Percentiles rank a stretch among this genome's conserved stretches.
Conservation (phyloP, 2,329 filamentous ascomycete species). For the Ophiostoma sp. region DNA sequence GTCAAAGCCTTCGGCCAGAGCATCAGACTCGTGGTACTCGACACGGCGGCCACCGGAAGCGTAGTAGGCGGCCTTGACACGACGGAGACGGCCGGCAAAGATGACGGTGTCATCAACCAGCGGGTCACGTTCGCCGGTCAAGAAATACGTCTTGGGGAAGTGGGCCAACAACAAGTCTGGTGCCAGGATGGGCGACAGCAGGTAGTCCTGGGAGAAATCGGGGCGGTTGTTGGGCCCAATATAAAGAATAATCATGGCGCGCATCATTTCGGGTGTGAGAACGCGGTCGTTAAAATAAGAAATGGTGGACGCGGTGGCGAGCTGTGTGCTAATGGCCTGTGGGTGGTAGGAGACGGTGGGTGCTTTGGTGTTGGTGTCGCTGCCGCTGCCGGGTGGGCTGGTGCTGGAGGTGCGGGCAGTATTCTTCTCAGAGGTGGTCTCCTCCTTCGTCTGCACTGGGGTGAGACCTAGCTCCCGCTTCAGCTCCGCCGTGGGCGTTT, state of each 20-base stretch:
- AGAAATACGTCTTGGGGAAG: slow-evolving; percentile 93
- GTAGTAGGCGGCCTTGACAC: slow-evolving; percentile 65
- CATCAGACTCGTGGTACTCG: slow-evolving; percentile 49
- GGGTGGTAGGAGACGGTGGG: slow-evolving; percentile 51
- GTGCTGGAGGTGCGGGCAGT: neutral
- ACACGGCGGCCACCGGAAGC: slow-evolving; percentile 54
- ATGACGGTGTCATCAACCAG: slow-evolving; percentile 96
- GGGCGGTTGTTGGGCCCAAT: slow-evolving; percentile 91
- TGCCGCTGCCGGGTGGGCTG: neutral
- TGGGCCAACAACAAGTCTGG: slow-evolving; percentile 77
- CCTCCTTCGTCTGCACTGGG: neutral
- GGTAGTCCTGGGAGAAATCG: slow-evolving; percentile 87
- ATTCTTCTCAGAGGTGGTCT: too few relatives aligned
- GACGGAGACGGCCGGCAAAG: slow-evolving; percentile 83
- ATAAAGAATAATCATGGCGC: slow-evolving; percentile 97
- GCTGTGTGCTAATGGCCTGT: slow-evolving; percentile 71
- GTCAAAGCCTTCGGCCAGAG: slow-evolving; percentile 58
- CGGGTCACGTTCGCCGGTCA: slow-evolving; percentile 93
- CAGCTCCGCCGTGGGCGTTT: neutral
- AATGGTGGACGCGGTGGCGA: slow-evolving; percentile 95
- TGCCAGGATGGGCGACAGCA: slow-evolving; percentile 85
- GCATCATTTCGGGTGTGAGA: slow-evolving; percentile 96
- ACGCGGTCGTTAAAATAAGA: slow-evolving; percentile 97
- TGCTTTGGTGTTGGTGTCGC: slow-evolving; percentile 16
- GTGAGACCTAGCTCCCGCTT: neutral